Percentiles rank a stretch among this genome's conserved stretches.
Evolutionary conservation across 306 rosid species (phyloP).

Genomic region (Neltuma alba): DNA sequence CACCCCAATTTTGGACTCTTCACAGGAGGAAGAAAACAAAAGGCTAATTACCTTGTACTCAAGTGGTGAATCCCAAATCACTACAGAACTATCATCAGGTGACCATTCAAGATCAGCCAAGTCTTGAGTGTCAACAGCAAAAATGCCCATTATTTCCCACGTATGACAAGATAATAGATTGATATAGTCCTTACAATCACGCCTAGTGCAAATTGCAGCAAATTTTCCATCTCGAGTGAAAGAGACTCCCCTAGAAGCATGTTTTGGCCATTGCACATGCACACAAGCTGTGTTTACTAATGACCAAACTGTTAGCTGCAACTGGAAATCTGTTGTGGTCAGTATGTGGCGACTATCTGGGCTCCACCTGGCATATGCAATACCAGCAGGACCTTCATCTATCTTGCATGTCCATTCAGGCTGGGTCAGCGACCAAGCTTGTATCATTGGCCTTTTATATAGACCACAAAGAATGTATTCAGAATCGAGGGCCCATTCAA

Average conservation of each 20-base stretch:
- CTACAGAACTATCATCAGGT: constrained; percentile 98
- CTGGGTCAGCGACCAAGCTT: constrained; percentile 95
- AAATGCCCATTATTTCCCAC: constrained; percentile 95
- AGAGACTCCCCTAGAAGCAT: constrained; percentile 92
- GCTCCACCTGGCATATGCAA: constrained; percentile 97
- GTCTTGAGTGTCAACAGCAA: constrained; percentile 88
- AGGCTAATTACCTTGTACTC: constrained; percentile 76
- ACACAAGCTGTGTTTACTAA: constrained; percentile 92
- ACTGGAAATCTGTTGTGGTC: constrained; percentile 91
- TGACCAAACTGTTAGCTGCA: constrained; percentile 96
- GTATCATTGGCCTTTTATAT: constrained; percentile 90
- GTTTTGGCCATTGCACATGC: constrained; percentile 95
- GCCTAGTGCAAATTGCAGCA: constrained; percentile 96
- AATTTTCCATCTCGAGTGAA: constrained; percentile 89
- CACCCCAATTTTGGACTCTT: constrained; percentile 15
- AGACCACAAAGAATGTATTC: constrained; percentile 98
- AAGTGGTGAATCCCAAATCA: constrained; percentile 94
- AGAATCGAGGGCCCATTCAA: constrained; percentile 98
- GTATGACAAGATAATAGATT: constrained; percentile 89
- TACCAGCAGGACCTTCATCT: constrained; percentile 98
- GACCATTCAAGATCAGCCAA: constrained; percentile 96
- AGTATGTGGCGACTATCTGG: constrained; percentile 99
- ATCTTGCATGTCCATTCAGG: constrained; percentile 99
- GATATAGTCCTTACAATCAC: constrained; percentile 91
- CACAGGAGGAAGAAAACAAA: constrained; percentile 23